Evolutionary conservation across 2,329 filamentous ascomycete genomes (phyloP), one percentile per base, ranked within the genome.

Genomic region (Sarocladium strictum): DNA sequence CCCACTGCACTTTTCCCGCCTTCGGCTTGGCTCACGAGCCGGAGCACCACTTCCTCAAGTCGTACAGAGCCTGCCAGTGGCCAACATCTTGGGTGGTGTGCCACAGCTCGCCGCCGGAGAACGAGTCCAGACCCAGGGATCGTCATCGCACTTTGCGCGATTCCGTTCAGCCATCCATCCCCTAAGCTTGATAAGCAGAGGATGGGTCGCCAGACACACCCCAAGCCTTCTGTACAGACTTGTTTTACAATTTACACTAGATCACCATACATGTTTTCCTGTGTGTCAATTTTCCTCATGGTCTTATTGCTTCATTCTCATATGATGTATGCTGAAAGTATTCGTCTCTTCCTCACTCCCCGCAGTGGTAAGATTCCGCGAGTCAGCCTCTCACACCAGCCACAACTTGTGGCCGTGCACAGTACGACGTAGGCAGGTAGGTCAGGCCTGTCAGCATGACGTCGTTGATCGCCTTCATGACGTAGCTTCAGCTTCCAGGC

Each of bases 381-480:
- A 51, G 29, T 35, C 26, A 32, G 47, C 23, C 10, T 5, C 23
- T 9, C 10, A 17, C 23, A 19, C 26, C 43, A 49, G 43, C 43
- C 43, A 49, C 43, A 49, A n/a, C 26, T n/a, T 29, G 26, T 49
- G 43, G 26, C 43, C 43, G 26, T 49, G 43, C 43, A 43, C 3
- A 24, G 24, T 9, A 23, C 43, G 43, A 32, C 17, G 5, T 12
- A 17, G 6, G 14, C 7, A 29, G 4, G 10, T n/a, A 27, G 26
- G 4, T 17, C 23, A 29, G 11, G 6, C 37, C 37, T 7, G 37
- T n/a, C 47, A 32, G 47, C 47, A 51, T 51, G 47, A 51, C 47
- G 27, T 51, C 47, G 26, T 24, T 35, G 47, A 35, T n/a, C 47
- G 26, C 47, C 47, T 33, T 51, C 47, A 51, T 51, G 47, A 51